phyloP scores from a whole-genome alignment of 495 filamentous ascomycete genomes.

The Aspergillus wentii region DNA sequence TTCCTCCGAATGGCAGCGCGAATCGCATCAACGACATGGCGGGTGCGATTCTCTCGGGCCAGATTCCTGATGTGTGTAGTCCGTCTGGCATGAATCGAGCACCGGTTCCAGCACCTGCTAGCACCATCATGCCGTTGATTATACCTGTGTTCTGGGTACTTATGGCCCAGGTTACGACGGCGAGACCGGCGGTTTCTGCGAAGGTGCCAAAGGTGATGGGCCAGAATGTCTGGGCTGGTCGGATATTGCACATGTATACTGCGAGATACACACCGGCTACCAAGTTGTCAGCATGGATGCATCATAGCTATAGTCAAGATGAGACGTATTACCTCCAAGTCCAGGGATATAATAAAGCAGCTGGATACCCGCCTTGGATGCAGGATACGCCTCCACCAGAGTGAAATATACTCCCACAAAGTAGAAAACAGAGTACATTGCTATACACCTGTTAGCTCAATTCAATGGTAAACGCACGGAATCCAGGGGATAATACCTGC shows the following conservation, averaged over 20 bases:
- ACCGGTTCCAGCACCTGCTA: slow-evolving; percentile 54
- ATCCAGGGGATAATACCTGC: no score
- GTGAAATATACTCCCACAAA: slow-evolving; percentile 58
- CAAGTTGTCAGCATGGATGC: neutral
- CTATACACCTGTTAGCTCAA: slow-evolving; percentile 7
- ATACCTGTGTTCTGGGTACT: slow-evolving; percentile 25
- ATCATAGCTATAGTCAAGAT: neutral
- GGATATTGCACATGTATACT: slow-evolving; percentile 50
- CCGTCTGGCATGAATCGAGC: slow-evolving; percentile 41
- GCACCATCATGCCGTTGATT: slow-evolving; percentile 56
- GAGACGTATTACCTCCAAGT: slow-evolving; percentile 22
- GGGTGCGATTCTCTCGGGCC: slow-evolving; percentile 43
- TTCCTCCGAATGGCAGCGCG: slow-evolving; percentile 52
- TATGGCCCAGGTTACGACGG: slow-evolving; percentile 44
- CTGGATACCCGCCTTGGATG: slow-evolving; percentile 44
- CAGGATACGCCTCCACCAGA: slow-evolving; percentile 40
- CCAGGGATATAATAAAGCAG: slow-evolving; percentile 47
- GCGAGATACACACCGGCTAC: slow-evolving; percentile 48
- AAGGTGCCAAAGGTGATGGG: slow-evolving; percentile 45
- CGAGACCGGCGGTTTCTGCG: slow-evolving; percentile 41
- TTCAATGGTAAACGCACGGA: no score
- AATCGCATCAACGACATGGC: slow-evolving; percentile 49
- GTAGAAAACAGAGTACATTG: slow-evolving; percentile 52
- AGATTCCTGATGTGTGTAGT: slow-evolving; percentile 51
- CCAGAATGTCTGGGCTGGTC: slow-evolving; percentile 50